Base-by-base conservation (phyloP, 768 basidiomycete species). In the Russula brevipes region DNA sequence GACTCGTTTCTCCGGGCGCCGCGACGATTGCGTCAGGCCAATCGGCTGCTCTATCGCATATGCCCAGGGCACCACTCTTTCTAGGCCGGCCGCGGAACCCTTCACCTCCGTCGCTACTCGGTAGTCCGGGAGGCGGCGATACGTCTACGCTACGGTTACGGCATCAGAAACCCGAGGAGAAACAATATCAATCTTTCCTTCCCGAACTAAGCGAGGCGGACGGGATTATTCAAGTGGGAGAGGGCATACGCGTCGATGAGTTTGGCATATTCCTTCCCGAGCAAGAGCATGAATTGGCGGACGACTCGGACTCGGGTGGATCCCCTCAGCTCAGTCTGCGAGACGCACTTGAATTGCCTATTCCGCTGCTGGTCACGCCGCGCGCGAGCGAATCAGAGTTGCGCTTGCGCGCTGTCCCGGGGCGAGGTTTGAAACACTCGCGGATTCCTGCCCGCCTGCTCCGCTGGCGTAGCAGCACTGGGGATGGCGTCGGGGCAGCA, bases 291-390 rank as follows among this genome's bases (percentile, higher is more conserved):
- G 52, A 39, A 16, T 53, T 17, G 19, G 12, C 0, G 16, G 57
- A 64, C 14, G 46, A 49, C n/a, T 45, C 55, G 12, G 41, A 41
- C 47, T n/a, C 31, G 17, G 19, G 30, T 36, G 45, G 30, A 16
- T 57, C 55, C 8, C 55, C 51, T 6, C 56, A 57, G 24, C 57
- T 68, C 14, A 66, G 65, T 44, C 45, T 68, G 31, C 60, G 31
- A 42, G 59, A 55, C 35, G 67, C 67, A 38, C 67, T 68, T 16
- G 67, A 60, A 5, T 10, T 68, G 50, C 67, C 67, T 17, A 68
- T 68, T 36, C 67, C 67, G 8, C 38, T 68, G 33, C 33, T 68
- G 17, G 54, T 68, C 17, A 62, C 67, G 16, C 63, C 59, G 24
- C 54, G 58, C 39, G 36, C 54, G 14, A 59, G 57, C 57, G 52